Conservation (phyloP, 2,329 filamentous ascomycete species). For the Geosmithia flava region DNA sequence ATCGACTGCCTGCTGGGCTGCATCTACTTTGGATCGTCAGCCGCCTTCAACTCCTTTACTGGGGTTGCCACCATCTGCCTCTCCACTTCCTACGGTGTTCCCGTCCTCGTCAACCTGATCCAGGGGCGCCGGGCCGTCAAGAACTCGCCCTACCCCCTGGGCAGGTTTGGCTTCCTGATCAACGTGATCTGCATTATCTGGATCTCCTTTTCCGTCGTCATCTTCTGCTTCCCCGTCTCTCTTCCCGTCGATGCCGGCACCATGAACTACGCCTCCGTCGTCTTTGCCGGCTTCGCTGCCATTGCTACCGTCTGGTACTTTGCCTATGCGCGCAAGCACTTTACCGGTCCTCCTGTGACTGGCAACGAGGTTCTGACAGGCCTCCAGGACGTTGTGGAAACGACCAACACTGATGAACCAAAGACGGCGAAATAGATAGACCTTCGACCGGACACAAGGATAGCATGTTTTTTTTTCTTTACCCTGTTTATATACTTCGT, state of each 20-base stretch:
- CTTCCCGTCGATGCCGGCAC: constrained; percentile 40
- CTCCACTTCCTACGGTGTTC: constrained; percentile 62
- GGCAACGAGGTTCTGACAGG: constrained; percentile 7
- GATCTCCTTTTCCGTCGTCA: constrained; percentile 51
- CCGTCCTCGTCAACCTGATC: constrained; percentile 59
- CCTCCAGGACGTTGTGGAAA: not conserved
- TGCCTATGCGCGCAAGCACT: constrained; percentile 48
- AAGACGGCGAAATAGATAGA: not conserved
- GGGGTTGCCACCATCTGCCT: constrained; percentile 72
- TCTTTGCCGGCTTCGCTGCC: constrained; percentile 49
- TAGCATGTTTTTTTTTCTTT: not conserved
- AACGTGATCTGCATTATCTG: constrained; percentile 58
- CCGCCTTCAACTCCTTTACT: constrained; percentile 70
- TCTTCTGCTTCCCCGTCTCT: constrained; percentile 65
- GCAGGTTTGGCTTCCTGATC: constrained; percentile 54
- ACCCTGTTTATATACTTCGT: not conserved
- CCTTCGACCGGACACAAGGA: not conserved
- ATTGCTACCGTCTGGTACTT: constrained; percentile 54
- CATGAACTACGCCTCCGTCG: constrained; percentile 58
- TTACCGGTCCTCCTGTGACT: constrained; percentile 41
- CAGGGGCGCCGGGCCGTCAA: constrained; percentile 54
- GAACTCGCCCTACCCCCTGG: constrained; percentile 55
- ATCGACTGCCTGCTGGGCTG: constrained; percentile 62
- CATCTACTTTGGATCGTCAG: constrained; percentile 68
- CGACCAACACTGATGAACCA: not conserved